Base-by-base conservation (phyloP, 2,329 filamentous ascomycete genomes). In the Tolypocladium endophyticum region DNA sequence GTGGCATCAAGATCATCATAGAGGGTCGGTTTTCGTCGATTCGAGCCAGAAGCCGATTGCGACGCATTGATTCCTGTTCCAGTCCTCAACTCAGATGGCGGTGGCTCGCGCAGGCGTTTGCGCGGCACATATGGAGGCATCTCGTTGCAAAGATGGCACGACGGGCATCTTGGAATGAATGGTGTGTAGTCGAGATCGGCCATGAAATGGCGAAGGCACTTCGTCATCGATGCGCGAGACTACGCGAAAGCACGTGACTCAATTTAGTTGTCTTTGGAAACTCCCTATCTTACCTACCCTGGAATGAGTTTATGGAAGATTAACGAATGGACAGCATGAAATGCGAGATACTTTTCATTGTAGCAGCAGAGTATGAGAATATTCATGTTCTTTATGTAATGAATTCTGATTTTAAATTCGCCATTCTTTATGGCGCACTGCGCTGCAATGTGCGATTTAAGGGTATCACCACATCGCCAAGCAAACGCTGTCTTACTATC, bases 111-210 rank as follows among this genome's bases (percentile, higher is more conserved):
- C 64, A 84, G 67, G 62, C 86, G 82, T 74, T 91, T 92, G 65
- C 86, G 84, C 56, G 86, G 79, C 20, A 89, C 78, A 64, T 82
- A 76, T 30, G 88, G 87, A 67, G 88, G 86, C 87, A 91, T 91
- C 30, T 60, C 57, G 59, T 53, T 54, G 18, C 16, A 38, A 30
- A 11, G 47, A 36, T 35, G 53, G 38, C 16, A 53, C n/a, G 50
- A 35, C 25, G 55, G 47, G 60, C 65, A 66, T 66, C 58, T 56
- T 61, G 60, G 41, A 20, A 47, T 41, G 39, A 36, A n/a, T 30
- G 41, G 25, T 30, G 47, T 3, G 47, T 28, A 28, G 43, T 18
- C 5, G 36, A 20, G 35, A 23, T 2, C 41, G 14, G 23, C 30
- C 25, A 5, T 18, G 28, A 57, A 9, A 41, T 25, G 57, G 7